A percentile compares a stretch with the other conserved stretches of the same genome.
Conservation (phyloP, 768 basidiomycete species). For the Coprinopsis marcescibilis region DNA sequence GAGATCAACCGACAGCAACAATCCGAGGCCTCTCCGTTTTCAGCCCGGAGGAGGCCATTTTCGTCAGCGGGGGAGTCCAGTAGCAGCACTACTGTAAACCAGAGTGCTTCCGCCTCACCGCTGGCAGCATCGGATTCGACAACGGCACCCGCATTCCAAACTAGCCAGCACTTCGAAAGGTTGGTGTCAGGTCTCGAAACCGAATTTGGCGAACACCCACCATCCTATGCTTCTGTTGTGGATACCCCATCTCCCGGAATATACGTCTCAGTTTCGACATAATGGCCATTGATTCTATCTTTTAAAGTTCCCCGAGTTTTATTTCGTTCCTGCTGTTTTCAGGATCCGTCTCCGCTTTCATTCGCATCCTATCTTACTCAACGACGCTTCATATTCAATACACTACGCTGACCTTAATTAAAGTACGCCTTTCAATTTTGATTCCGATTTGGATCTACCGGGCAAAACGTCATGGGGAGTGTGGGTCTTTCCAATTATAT, state of each 20-base stretch:
- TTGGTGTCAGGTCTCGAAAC: slow-evolving; percentile 80
- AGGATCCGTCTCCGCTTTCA: not conserved
- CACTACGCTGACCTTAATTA: no score
- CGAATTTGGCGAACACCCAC: slow-evolving; percentile 79
- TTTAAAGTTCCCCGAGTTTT: not conserved
- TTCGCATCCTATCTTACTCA: no score
- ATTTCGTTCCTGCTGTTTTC: not conserved
- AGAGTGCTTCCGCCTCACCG: not conserved
- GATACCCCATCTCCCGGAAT: not conserved
- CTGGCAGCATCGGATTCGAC: not conserved
- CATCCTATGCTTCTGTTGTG: slow-evolving; percentile 46
- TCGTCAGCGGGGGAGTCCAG: not conserved
- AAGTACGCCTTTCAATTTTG: no score
- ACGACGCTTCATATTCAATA: no score
- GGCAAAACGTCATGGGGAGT: no score
- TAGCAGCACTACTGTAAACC: not conserved
- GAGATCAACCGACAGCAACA: slow-evolving; percentile 15
- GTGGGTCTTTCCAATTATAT: not conserved
- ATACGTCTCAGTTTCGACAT: not conserved
- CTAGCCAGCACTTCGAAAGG: slow-evolving; percentile 61
- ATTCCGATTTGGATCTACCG: no score
- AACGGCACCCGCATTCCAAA: slow-evolving; percentile 19
- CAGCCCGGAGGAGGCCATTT: not conserved
- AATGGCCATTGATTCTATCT: not conserved
- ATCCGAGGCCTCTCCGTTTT: not conserved